phyloP scores from a whole-genome alignment of 495 filamentous ascomycete species.

The Cenococcum geophilum region DNA sequence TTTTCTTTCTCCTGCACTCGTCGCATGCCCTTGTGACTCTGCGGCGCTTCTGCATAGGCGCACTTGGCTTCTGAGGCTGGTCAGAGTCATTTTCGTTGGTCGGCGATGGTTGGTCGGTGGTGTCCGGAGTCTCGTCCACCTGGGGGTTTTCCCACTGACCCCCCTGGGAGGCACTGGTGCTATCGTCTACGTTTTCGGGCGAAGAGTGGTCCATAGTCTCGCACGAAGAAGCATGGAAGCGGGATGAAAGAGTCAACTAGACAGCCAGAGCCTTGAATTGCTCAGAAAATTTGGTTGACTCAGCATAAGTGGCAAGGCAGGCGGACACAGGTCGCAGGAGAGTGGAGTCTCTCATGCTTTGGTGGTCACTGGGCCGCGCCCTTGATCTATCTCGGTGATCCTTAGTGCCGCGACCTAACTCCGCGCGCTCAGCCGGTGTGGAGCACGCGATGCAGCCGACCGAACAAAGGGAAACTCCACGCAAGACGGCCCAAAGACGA shows the following conservation, averaged over 20 bases:
- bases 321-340: neutral
- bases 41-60: slow-evolving; percentile 76
- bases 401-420: too few species aligned
- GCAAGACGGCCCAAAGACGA: too few species aligned
- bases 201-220: slow-evolving; percentile 23
- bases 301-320: neutral
- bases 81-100: slow-evolving; percentile 24
- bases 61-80: slow-evolving; percentile 17
- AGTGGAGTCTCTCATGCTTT: too few species aligned
- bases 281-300: neutral
- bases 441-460: too few species aligned
- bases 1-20: slow-evolving; percentile 91
- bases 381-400: too few species aligned
- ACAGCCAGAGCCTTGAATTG: neutral
- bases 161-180: slow-evolving; percentile 8
- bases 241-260: neutral
- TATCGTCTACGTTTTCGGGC: slow-evolving; percentile 13
- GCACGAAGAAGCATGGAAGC: slow-evolving; percentile 7
- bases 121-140: slow-evolving; percentile 18
- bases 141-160: slow-evolving; percentile 9
- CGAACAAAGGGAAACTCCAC: too few species aligned
- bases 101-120: slow-evolving; percentile 18
- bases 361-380: too few species aligned
- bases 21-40: slow-evolving; percentile 90
- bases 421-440: too few species aligned